Conservation (phyloP, 495 filamentous ascomycete species). For the Aspergillus taichungensis region DNA sequence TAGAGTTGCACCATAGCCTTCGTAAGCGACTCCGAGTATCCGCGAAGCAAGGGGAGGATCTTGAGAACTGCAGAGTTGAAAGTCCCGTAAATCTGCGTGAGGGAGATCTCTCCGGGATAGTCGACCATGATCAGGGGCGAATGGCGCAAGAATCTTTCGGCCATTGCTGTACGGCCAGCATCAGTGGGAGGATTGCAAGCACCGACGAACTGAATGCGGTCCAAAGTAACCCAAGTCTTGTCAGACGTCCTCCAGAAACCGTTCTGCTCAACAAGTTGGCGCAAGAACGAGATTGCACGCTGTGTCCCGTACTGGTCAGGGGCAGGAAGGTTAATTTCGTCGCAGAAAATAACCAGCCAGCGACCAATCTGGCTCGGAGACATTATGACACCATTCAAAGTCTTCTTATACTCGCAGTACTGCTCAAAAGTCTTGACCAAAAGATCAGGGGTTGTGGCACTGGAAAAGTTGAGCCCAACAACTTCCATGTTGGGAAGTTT, state of each 20-base stretch:
- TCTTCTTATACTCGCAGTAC: constrained; percentile 99
- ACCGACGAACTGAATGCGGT: constrained; percentile 97
- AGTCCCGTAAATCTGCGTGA: constrained; percentile 95
- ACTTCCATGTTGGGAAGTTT: constrained; percentile 98
- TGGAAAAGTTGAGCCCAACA: constrained; percentile 98
- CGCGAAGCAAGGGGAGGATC: constrained; percentile 89
- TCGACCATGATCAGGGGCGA: constrained; percentile 98
- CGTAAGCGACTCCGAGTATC: constrained; percentile 87
- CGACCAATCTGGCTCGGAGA: constrained; percentile 93
- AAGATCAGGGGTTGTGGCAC: constrained; percentile 93
- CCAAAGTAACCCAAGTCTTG: constrained; percentile 95
- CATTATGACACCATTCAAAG: constrained; percentile 88
- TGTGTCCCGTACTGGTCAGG: constrained; percentile 98
- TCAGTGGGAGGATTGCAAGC: constrained; percentile 99
- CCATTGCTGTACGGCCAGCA: constrained; percentile 90
- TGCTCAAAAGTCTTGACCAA: constrained; percentile 99
- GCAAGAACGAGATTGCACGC: constrained; percentile 90
- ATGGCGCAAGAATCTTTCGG: constrained; percentile 85
- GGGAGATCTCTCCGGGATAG: constrained; percentile 89
- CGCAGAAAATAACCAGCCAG: constrained; percentile 97
- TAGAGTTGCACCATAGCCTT: constrained; percentile 98
- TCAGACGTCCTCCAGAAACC: constrained; percentile 97
- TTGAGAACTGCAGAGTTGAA: constrained; percentile 97
- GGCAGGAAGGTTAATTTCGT: constrained; percentile 98
- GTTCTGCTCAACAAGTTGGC: constrained; percentile 96